Evolutionary conservation across 1,284 basidiomycete genomes (phyloP), one percentile per base, ranked within the genome.

Genomic region (Boletus sp.): DNA sequence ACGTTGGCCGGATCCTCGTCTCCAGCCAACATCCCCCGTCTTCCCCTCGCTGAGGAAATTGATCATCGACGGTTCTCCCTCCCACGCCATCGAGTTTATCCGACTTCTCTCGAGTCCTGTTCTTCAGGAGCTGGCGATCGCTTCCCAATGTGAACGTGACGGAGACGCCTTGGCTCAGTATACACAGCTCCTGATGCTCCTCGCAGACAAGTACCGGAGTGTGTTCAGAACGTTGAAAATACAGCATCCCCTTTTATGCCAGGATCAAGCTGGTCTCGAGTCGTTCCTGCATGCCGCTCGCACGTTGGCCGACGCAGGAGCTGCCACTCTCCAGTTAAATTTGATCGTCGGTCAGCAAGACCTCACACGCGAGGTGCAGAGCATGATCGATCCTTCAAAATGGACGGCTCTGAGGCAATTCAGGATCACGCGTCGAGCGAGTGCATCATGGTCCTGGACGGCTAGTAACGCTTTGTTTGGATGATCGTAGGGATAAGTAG

Each of bases 21-120:
- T 64, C 32, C 58, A 52, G 12, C 54, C 56, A 2, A 33, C 41
- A 40, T 55, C 51, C 22, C 57, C 58, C 12, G 59, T 59, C 30
- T 64, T 59, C 20, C 57, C 61, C 8, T 61, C 43, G 6, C 26
- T 64, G 20, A 55, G 42, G 38, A 62, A 60, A 45, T 30, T 59
- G 30, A 52, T 57, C 5, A 48, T 56, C 2, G 59, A 59, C 35
- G 58, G 55, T 8, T 52, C 50, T 9, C 54, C 51, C 33, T 48
- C 59, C 10, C 56, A 63, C 17, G 48, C 50, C 20, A 46, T 61
- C 35, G 54, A 62, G 17, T 60, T 62, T 30, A n/a, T 60, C 23
- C 59, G 37, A 29, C 25, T 58, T 4, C 60, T 60, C 23, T 56
- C 59, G 3, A 60, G 58, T 20, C 42, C 48, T 13, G 25, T 29